Conservation (phyloP, 345 rosid genomes). For the Mercurialis annua region DNA sequence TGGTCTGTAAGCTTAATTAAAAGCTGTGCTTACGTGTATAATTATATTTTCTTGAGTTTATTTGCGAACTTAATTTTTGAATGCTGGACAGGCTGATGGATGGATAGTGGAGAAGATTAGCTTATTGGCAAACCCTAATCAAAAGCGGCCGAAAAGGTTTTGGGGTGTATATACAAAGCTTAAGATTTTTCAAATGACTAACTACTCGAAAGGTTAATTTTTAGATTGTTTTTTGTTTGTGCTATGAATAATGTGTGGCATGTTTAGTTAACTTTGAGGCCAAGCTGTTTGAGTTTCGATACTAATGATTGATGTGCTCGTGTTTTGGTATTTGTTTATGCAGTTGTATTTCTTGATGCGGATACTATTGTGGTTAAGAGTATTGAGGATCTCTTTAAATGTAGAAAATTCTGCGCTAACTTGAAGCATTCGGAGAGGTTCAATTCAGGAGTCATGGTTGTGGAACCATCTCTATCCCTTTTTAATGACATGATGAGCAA, state of each 20-base stretch:
- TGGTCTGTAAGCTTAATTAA: not conserved
- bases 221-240: not conserved
- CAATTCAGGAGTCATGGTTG: constrained; percentile 97
- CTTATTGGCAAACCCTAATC: constrained; percentile 83
- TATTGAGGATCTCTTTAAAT: constrained; percentile 81
- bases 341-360: constrained; percentile 94
- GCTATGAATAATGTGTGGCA: no score
- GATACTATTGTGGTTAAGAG: constrained; percentile 92
- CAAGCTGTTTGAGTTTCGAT: constrained; percentile 1
- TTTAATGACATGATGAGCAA: constrained; percentile 83
- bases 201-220: constrained; percentile 67
- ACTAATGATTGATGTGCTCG: not conserved
- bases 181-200: constrained; percentile 86
- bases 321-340: constrained; percentile 20
- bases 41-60: no score
- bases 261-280: not conserved
- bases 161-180: constrained; percentile 99
- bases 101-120: constrained; percentile 92
- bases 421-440: constrained; percentile 94
- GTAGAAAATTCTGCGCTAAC: constrained; percentile 84
- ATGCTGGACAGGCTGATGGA: constrained; percentile 73
- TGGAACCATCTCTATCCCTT: constrained; percentile 76
- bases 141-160: constrained; percentile 76
- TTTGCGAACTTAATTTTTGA: not conserved
- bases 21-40: not conserved